Conservation (phyloP, 2,329 filamentous ascomycete genomes). For the Penicillium sp. region DNA sequence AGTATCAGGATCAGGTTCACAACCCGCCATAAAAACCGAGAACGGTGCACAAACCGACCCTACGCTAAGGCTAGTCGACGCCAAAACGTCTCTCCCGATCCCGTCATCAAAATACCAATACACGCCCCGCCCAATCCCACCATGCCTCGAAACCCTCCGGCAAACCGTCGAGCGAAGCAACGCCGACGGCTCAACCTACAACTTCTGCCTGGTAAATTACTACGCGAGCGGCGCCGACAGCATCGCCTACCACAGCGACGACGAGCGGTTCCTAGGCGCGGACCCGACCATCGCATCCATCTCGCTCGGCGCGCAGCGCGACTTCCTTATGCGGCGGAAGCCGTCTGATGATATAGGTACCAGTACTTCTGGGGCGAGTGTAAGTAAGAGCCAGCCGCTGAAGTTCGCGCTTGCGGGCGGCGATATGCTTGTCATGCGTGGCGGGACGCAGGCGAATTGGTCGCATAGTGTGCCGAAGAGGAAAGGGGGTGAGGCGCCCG, state of each 20-base stretch:
- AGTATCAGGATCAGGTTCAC: background rate
- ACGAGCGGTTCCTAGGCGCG: conserved; percentile 74
- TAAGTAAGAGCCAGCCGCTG: conserved; percentile 39
- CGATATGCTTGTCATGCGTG: conserved; percentile 81
- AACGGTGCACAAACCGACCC: background rate
- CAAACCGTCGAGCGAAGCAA: conserved; percentile 68
- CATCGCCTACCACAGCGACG: conserved; percentile 80
- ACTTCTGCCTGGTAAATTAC: conserved; percentile 83
- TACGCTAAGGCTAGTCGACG: conserved; percentile 41
- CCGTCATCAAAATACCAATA: conserved; percentile 60
- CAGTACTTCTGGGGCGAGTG: conserved; percentile 33
- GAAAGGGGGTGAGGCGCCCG: conserved; percentile 66
- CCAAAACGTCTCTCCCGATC: conserved; percentile 47
- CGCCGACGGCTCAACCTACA: conserved; percentile 63
- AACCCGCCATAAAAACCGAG: background rate
- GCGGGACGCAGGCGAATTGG: conserved; percentile 76
- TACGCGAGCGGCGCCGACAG: conserved; percentile 78
- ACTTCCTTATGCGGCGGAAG: conserved; percentile 83
- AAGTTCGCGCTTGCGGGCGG: conserved; percentile 66
- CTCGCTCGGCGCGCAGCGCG: conserved; percentile 71
- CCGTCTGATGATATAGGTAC: conserved; percentile 39
- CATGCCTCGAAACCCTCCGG: conserved; percentile 69
- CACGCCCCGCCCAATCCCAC: conserved; percentile 71
- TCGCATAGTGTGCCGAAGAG: conserved; percentile 79
- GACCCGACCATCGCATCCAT: conserved; percentile 76